Evolutionary conservation across 202 grass and related monocot species (phyloP), one percentile per base, ranked within the genome.

Genomic region (Miscanthus sacchariflorus): DNA sequence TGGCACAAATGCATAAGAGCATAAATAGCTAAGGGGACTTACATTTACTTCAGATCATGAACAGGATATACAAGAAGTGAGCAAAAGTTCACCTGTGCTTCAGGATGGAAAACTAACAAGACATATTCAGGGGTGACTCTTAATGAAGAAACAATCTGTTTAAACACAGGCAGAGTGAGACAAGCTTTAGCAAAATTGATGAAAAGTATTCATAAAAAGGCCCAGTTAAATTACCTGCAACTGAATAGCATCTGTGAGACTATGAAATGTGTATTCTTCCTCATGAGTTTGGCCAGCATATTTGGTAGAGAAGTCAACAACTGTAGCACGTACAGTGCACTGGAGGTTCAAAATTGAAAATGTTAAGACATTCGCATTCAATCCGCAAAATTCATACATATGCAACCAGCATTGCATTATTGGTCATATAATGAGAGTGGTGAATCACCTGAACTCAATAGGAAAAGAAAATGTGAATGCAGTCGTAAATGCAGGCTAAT

Each of bases 141-240:
- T 61, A 98, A 91, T 21, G 91, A 98, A 86, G 96, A 94, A 83
- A 98, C 89, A 74, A 98, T 89, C 96, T 98, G 89, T 88, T 69
- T 38, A 58, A 80, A 87, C 40, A 15, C 61, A 89, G 36, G 39
- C 85, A 18, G 45, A 85, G 68, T 49, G 84, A 88, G 46, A 93
- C 30, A 63, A 46, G 7, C 49, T 69, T 76, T 18, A 73, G 28
- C 48, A 12, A 46, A 84, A 68, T 81, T 40, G 83, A 54, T n/a
- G 70, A 77, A 77, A 76, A 78, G 49, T 80, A 70, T 66, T 39
- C 68, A 50, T 12, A 38, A 28, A 35, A 83, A 85, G 76, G 48
- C 35, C 45, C 17, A 77, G 28, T 77, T 50, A 77, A 77, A 77
- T 58, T 21, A 77, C 75, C 75, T 77, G 75, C 75, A 77, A 36